Evolutionary conservation across 805 yeast species (phyloP).

Genomic region (Nakazawaea peltata): DNA sequence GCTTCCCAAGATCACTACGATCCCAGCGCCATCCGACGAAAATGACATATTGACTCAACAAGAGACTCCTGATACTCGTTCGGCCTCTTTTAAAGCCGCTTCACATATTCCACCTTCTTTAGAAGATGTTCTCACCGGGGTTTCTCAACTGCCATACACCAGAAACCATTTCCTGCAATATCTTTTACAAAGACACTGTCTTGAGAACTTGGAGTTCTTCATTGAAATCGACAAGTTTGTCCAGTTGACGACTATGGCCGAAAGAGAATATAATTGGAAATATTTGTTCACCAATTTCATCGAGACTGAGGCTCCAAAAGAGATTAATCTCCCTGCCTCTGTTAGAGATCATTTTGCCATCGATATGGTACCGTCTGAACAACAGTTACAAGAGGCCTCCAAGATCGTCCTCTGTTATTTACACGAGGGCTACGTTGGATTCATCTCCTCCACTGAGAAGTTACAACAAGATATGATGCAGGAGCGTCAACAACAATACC

Average conservation of each 20-base stretch:
- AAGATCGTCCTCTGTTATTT: conserved; percentile 18
- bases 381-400: conserved; percentile 13
- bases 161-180: conserved; percentile 20
- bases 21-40: not conserved
- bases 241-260: conserved; percentile 1
- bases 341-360: conserved; percentile 12
- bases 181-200: conserved; percentile 22
- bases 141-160: conserved; percentile 16
- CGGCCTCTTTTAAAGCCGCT: not conserved
- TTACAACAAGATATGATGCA: not conserved
- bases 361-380: conserved; percentile 14
- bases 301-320: conserved; percentile 18
- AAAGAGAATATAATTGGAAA: conserved; percentile 18
- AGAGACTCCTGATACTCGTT: conserved; percentile 3
- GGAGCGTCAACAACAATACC: not conserved
- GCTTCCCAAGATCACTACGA: conserved; percentile 9
- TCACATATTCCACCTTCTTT: conserved; percentile 17
- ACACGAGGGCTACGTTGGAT: conserved; percentile 22
- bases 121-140: conserved; percentile 19
- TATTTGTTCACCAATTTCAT: conserved; percentile 19
- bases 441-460: conserved; percentile 10
- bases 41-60: conserved; percentile 1
- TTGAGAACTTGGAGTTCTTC: conserved; percentile 27
- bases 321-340: conserved; percentile 24
- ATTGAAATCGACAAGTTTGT: conserved; percentile 17